Percentiles rank a stretch among this genome's conserved stretches.
phyloP scores from a whole-genome alignment of 2,329 filamentous ascomycete genomes.

The Botrytis porri region DNA sequence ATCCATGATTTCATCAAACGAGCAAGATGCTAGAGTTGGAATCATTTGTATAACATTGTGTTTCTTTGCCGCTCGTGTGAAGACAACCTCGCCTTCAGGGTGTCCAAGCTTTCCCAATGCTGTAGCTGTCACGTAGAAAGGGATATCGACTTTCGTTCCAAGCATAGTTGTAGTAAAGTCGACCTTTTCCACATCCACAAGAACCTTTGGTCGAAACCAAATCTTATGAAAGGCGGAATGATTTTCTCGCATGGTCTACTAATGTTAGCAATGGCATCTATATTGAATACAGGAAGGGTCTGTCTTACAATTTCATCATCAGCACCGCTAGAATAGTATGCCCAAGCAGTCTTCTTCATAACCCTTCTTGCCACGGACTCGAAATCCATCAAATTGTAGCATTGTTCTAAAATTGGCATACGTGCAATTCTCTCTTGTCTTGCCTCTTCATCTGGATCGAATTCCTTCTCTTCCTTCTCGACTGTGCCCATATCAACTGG shows the following conservation, averaged over 20 bases:
- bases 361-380: conserved; percentile 84
- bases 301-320: conserved; percentile 78
- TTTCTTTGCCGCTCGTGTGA: conserved; percentile 78
- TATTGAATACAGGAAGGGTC: not conserved
- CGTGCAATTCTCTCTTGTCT: conserved; percentile 69
- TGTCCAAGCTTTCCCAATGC: conserved; percentile 93
- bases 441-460: conserved; percentile 68
- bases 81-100: conserved; percentile 86
- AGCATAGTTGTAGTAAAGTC: conserved; percentile 93
- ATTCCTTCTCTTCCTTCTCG: conserved; percentile 60
- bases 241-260: conserved; percentile 88
- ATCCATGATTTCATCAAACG: conserved; percentile 95
- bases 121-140: conserved; percentile 95
- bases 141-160: conserved; percentile 76
- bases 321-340: conserved; percentile 92
- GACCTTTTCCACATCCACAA: conserved; percentile 85
- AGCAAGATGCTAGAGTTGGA: conserved; percentile 91
- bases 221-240: conserved; percentile 95
- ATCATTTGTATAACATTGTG: conserved; percentile 98
- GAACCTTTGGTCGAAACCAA: conserved; percentile 87
- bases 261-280: conserved; percentile 23
- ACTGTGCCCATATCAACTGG: conserved; percentile 84
- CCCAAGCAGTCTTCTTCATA: conserved; percentile 98
- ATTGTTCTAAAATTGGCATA: conserved; percentile 81
- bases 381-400: conserved; percentile 94